phyloP scores from a whole-genome alignment of 495 filamentous ascomycete species.

The Aspergillus sclerotiicarbonarius region DNA sequence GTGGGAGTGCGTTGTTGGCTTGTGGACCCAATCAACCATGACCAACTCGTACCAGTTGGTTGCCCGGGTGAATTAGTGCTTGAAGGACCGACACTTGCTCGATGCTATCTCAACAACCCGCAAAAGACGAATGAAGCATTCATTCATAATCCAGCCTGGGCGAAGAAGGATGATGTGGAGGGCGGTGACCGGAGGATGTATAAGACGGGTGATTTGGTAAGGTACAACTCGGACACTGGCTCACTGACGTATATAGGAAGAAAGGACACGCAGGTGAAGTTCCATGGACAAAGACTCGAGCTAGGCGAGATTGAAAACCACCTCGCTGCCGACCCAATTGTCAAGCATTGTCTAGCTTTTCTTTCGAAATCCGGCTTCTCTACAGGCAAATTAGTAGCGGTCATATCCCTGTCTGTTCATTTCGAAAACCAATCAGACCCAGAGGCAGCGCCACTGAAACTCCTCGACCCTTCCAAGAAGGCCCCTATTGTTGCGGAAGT shows the following conservation, averaged over 20 bases:
- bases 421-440: constrained; percentile 23
- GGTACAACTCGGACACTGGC: constrained; percentile 57
- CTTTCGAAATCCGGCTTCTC: constrained; percentile 43
- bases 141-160: constrained; percentile 43
- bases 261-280: constrained; percentile 66
- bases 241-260: constrained; percentile 60
- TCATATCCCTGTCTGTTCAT: constrained; percentile 29
- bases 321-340: constrained; percentile 26
- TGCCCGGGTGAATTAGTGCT: constrained; percentile 53
- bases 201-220: constrained; percentile 65
- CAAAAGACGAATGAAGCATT: constrained; percentile 44
- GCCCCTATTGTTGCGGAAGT: constrained; percentile 26
- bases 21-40: constrained; percentile 31
- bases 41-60: constrained; percentile 31
- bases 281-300: constrained; percentile 65
- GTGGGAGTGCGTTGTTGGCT: constrained; percentile 45
- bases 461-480: constrained; percentile 25
- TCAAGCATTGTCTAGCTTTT: constrained; percentile 44
- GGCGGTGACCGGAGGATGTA: constrained; percentile 53
- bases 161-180: constrained; percentile 17
- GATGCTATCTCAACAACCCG: constrained; percentile 11
- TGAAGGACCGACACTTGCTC: constrained; percentile 50
- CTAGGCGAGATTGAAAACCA: constrained; percentile 64
- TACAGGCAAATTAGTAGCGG: constrained; percentile 39
- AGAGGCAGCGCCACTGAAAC: constrained; percentile 25